Base-by-base conservation (phyloP, 2,329 filamentous ascomycete species). In the Venturia pyrina region DNA sequence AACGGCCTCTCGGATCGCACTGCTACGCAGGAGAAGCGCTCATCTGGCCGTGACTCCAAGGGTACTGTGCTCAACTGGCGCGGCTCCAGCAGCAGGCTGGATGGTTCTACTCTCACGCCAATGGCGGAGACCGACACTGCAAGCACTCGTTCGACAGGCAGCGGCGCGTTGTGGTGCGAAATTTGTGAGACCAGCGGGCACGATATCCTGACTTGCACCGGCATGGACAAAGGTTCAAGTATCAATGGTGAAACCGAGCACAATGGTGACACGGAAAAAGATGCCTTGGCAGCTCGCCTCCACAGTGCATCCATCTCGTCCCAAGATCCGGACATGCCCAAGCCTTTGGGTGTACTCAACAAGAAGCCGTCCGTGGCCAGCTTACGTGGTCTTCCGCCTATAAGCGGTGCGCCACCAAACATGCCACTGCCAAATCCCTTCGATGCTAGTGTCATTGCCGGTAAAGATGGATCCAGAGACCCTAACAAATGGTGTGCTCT, bases 401-500 rank as follows among this genome's bases (percentile, higher is more conserved):
- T 64, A 4, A 56, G 64, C 17, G 67, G 63, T 5, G 19, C 67
- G 15, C 62, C 66, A 15, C 64, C 68, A 2, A 61, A 44, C 8
- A 72, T 71, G 0, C 73, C 75, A 40, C 69, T 76, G 5, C 76
- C 76, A 1, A 73, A 70, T 40, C 76, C 76, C 15, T 72, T 73
- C 66, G 71, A 72, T 64, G 68, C 71, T 76, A 7, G 75, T 37
- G 28, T 62, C 40, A 13, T 43, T 53, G 64, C 64, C 17, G 61
- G 53, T 70, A 32, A 76, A 75, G 70, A 74, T 71, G 43, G 71
- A 70, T 19, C 69, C 69, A 11, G 72, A 19, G 91, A 98, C 72
- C 85, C 88, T 65, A 85, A 88, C 68, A 97, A 96, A 78, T 99
- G 95, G 95, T 99, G 95, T 77, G 95, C 95, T 19, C 82, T 98